Evolutionary conservation across 2,329 filamentous ascomycete genomes (phyloP).

Genomic region (Fusarium protoensiforme): DNA sequence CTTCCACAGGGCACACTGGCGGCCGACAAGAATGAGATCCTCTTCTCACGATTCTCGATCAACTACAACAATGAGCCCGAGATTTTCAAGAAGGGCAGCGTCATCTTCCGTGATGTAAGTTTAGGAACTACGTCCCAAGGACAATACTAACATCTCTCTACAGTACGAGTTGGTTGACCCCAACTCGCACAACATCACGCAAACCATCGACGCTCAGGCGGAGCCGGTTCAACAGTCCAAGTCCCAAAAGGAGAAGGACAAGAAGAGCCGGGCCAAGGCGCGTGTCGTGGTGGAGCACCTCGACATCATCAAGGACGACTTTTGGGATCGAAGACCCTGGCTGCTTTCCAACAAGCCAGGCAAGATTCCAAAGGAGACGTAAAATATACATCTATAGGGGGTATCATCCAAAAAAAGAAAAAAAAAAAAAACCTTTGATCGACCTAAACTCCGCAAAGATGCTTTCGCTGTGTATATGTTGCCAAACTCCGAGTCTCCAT

Average conservation of each 20-base stretch:
- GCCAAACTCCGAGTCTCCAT: slow-evolving; percentile 12
- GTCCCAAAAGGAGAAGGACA: slow-evolving; percentile 85
- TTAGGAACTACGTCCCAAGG: no score
- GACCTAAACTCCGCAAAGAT: slow-evolving; percentile 44
- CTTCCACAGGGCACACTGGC: slow-evolving; percentile 77
- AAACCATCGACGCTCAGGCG: slow-evolving; percentile 60
- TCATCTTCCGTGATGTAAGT: slow-evolving; percentile 83
- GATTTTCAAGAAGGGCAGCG: slow-evolving; percentile 92
- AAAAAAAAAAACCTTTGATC: slow-evolving; percentile 31
- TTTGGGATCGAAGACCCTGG: slow-evolving; percentile 92
- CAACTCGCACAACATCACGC: slow-evolving; percentile 56
- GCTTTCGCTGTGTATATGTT: slow-evolving; percentile 26
- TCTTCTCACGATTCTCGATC: slow-evolving; percentile 88
- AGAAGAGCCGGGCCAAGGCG: slow-evolving; percentile 83
- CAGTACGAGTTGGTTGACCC: slow-evolving; percentile 79
- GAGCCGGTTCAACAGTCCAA: slow-evolving; percentile 73
- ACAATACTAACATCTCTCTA: slow-evolving; percentile 35
- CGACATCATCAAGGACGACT: slow-evolving; percentile 95
- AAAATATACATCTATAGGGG: slow-evolving; percentile 42
- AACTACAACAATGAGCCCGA: slow-evolving; percentile 98
- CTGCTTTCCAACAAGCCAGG: slow-evolving; percentile 80
- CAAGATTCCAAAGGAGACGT: slow-evolving; percentile 72
- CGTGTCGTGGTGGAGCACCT: slow-evolving; percentile 84
- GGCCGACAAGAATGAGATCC: slow-evolving; percentile 93
- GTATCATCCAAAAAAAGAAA: slow-evolving; percentile 46